phyloP scores from a whole-genome alignment of 2,329 filamentous ascomycete genomes.

The Emmonsia crescens region DNA sequence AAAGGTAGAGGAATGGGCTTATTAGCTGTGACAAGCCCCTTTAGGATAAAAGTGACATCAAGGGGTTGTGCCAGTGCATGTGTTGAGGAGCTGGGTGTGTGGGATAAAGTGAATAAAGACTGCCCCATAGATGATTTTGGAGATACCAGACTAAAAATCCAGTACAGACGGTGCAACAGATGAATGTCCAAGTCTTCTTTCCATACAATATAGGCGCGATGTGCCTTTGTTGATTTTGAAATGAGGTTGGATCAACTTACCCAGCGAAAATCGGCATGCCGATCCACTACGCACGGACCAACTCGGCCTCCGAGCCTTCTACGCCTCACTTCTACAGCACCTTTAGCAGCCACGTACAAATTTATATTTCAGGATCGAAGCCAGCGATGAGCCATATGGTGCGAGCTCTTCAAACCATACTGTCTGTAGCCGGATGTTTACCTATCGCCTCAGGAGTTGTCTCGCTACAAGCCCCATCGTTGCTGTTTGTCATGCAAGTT shows the following conservation, averaged over 20 bases:
- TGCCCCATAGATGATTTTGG: too few species aligned
- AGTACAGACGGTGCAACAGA: background rate
- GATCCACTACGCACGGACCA: background rate
- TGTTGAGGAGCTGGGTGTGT: too few species aligned
- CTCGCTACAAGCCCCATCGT: too few species aligned
- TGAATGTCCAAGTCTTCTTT: background rate
- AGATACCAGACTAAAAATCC: background rate
- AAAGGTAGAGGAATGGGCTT: too few species aligned
- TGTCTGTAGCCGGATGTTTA: background rate
- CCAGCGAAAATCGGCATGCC: background rate
- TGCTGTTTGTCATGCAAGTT: background rate
- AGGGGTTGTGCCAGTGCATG: too few species aligned
- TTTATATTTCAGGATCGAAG: background rate
- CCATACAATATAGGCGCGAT: background rate
- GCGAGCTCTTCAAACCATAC: background rate
- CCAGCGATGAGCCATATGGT: background rate
- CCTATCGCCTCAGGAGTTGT: background rate
- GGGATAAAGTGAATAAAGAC: too few species aligned
- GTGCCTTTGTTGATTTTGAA: background rate
- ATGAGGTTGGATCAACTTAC: accelerated
- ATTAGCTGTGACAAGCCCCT: too few species aligned
- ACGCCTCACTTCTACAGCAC: background rate
- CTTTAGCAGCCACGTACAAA: background rate
- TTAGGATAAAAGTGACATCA: too few species aligned
- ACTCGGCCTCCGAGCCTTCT: background rate